These are phyloP conservation scores for Cryptosporidium tyzzeri DNA, from an alignment of 169 alveolate species.

Conservation along the genomic window DNA sequence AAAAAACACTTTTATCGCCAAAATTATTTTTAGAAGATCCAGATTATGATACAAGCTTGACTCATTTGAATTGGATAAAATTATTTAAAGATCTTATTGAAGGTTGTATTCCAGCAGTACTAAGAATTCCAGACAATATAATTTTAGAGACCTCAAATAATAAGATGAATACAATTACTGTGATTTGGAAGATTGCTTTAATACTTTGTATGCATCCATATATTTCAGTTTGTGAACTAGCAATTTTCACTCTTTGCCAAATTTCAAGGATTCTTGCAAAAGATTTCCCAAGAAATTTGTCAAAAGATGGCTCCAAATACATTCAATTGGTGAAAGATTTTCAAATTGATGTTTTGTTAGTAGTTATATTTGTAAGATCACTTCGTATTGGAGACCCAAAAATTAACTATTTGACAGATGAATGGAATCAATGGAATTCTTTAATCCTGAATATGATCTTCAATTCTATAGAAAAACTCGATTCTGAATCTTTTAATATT, in stretches of 20 bases:
- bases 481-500: not conserved
- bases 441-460: conserved; percentile 13
- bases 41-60: conserved; percentile 23
- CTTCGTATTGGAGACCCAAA: conserved; percentile 46
- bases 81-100: conserved; percentile 32
- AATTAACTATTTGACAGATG: conserved; percentile 17
- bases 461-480: not conserved
- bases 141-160: not conserved
- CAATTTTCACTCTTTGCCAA: conserved; percentile 10
- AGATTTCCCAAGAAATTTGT: not conserved
- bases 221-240: conserved; percentile 13
- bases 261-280: not conserved
- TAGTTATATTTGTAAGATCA: conserved; percentile 14
- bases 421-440: conserved; percentile 46
- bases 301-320: not conserved
- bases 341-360: conserved; percentile 1
- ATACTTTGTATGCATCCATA: conserved; percentile 37
- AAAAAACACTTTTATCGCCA: conserved; percentile 2
- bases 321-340: not conserved
- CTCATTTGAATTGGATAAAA: conserved; percentile 3
- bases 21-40: not conserved
- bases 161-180: conserved; percentile 10
- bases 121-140: conserved; percentile 26
- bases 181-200: conserved; percentile 25
- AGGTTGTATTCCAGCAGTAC: not conserved